Evolutionary conservation across 192 early-diverging fungal species (phyloP).

Genomic region (Coemansia sp.): DNA sequence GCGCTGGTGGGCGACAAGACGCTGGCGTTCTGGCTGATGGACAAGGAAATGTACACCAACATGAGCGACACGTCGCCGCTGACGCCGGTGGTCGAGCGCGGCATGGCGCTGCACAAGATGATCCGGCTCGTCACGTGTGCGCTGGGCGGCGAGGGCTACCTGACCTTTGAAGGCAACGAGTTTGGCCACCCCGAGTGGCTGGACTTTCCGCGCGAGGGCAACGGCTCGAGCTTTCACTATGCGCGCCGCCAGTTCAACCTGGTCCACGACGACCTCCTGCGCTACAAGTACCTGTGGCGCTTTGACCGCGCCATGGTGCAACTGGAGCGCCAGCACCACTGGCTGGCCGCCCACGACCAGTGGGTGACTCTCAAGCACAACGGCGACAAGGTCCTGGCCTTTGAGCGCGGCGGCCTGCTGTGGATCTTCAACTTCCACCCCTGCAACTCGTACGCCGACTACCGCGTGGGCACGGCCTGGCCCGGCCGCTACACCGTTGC

Average conservation of each 20-base stretch:
- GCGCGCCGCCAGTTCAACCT: constrained; percentile 95
- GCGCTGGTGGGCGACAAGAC: constrained; percentile 98
- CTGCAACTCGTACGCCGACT: constrained; percentile 77
- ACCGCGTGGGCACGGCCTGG: constrained; percentile 71
- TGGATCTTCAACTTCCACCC: constrained; percentile 97
- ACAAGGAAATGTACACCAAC: constrained; percentile 96
- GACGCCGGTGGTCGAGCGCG: constrained; percentile 92
- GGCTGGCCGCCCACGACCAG: constrained; percentile 67
- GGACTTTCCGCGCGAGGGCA: constrained; percentile 94
- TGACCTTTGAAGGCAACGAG: constrained; percentile 97
- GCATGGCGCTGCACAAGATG: constrained; percentile 94
- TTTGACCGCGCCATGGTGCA: constrained; percentile 84
- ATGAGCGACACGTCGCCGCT: constrained; percentile 76
- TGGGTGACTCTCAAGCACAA: constrained; percentile 87
- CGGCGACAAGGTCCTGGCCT: constrained; percentile 85
- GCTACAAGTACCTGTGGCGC: constrained; percentile 89
- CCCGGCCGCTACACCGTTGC: constrained; percentile 68
- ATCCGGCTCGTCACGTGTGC: constrained; percentile 83
- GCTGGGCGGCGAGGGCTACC: constrained; percentile 93
- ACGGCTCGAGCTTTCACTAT: constrained; percentile 85
- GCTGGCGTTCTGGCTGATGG: constrained; percentile 99
- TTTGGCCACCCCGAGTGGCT: constrained; percentile 99
- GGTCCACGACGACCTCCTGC: constrained; percentile 75
- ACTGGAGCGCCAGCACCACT: constrained; percentile 64
- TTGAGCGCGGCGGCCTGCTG: constrained; percentile 83